Evolutionary conservation across 2,329 filamentous ascomycete genomes (phyloP).

Genomic region (Magnaporthiopsis incrustans): DNA sequence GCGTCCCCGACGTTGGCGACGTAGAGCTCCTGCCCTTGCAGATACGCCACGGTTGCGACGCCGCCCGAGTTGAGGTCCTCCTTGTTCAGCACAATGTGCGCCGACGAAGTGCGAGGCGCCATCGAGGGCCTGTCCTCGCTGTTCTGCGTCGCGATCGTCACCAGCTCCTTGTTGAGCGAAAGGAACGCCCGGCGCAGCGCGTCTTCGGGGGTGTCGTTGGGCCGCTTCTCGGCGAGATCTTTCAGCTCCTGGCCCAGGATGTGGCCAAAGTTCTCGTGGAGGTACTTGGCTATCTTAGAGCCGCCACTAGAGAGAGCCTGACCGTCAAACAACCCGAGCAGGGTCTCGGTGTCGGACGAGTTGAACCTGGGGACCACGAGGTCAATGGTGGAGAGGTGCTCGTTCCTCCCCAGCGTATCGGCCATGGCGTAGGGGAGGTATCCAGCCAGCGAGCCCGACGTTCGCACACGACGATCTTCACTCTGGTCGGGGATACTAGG

Average conservation of each 20-base stretch:
- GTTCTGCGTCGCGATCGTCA: constrained; percentile 72
- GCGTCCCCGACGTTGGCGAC: constrained; percentile 94
- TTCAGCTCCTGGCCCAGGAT: constrained; percentile 65
- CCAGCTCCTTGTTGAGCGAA: constrained; percentile 86
- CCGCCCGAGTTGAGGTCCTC: constrained; percentile 87
- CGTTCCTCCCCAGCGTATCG: constrained; percentile 84
- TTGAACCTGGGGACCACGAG: constrained; percentile 90
- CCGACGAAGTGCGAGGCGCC: constrained; percentile 59
- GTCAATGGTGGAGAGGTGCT: constrained; percentile 92
- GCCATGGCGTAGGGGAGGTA: constrained; percentile 95
- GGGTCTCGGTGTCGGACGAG: constrained; percentile 79
- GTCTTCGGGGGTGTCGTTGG: constrained; percentile 69
- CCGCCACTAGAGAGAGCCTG: constrained; percentile 82
- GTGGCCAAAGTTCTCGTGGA: constrained; percentile 90
- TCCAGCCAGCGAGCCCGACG: constrained; percentile 89
- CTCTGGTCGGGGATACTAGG: constrained; percentile 91
- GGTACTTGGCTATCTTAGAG: constrained; percentile 90
- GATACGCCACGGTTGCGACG: constrained; percentile 84
- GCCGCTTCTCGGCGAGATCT: constrained; percentile 23
- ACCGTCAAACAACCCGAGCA: constrained; percentile 94
- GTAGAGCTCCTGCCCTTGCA: constrained; percentile 83
- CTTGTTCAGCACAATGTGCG: constrained; percentile 71
- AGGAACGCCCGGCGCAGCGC: constrained; percentile 83
- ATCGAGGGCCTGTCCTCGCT: constrained; percentile 63
- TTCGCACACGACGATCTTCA: constrained; percentile 88